Base-by-base conservation (phyloP, 352 stramenopile genomes). In the Pythium volutum region DNA sequence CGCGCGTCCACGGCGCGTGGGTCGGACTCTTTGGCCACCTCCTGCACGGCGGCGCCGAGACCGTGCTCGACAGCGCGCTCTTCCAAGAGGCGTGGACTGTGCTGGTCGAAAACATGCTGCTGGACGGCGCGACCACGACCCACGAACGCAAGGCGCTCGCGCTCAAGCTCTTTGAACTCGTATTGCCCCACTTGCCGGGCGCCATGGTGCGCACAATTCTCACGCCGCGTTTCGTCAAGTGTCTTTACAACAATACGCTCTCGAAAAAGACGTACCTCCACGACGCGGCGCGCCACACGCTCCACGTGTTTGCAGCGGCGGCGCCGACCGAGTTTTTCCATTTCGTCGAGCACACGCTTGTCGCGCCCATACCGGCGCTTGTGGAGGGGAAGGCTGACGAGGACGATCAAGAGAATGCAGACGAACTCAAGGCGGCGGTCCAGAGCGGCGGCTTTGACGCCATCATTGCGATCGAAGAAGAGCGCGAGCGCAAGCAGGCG, bases 201-300 rank as follows among this genome's bases (percentile, higher is more conserved):
- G 51, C 77, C 9, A 50, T 87, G 27, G 51, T 93, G 20, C 76
- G 78, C 31, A 65, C 81, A 7, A 84, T 89, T 34, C 69, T 95
- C 9, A 93, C 84, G 36, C 84, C 82, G 10, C 76, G 82, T 31
- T 77, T 95, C 12, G 81, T 95, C 71, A 90, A 84, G 71, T 89
- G 82, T 31, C 66, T 95, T 26, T 91, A 87, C 71, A 88, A 84
- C 59, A 95, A 95, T 59, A 75, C 79, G 39, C 76, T 89, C 4
- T 76, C 76, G 43, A 88, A 86, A 67, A 89, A 84, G 63, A 93
- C 87, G 59, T 91, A 91, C 55, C 64, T 95, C 47, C 82, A 95
- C 62, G 84, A 87, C 22, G 86, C 86, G 41, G 86, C 84, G 22
- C 73, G 76, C 50, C 79, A 89, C 64, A 84, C 71, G 39, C 61